These are phyloP conservation scores for Trametopsis cervina DNA, from an alignment of 768 basidiomycete genomes.

Conservation along the genomic window DNA sequence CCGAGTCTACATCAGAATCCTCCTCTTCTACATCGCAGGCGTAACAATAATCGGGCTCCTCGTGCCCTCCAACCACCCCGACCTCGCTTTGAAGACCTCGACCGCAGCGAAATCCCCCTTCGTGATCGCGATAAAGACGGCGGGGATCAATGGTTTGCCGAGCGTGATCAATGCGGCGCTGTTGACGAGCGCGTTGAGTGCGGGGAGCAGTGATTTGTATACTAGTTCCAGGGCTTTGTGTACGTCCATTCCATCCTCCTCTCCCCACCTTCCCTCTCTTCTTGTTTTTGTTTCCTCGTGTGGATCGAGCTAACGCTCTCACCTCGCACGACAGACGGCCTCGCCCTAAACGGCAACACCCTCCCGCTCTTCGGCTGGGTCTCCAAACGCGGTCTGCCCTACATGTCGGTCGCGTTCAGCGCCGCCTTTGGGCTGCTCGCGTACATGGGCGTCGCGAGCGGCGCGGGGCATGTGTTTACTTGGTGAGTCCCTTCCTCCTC, in stretches of 20 bases:
- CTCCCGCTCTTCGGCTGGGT: constrained; percentile 42
- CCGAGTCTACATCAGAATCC: constrained; percentile 45
- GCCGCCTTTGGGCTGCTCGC: constrained; percentile 30
- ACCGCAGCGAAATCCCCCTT: constrained; percentile 46
- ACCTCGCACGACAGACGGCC: constrained; percentile 32
- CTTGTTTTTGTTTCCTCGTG: constrained; percentile 15
- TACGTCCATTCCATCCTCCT: constrained; percentile 10
- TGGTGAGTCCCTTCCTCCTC: constrained; percentile 26
- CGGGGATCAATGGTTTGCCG: constrained; percentile 55
- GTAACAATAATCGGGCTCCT: constrained; percentile 41
- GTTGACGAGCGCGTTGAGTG: constrained; percentile 33
- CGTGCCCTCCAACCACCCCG: constrained; percentile 38
- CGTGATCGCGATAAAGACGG: constrained; percentile 48
- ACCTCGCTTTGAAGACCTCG: constrained; percentile 29
- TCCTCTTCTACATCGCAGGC: constrained; percentile 39
- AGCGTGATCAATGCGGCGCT: constrained; percentile 30
- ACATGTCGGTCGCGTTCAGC: constrained; percentile 28
- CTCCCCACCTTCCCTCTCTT: constrained; percentile 13
- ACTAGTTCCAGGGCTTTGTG: constrained; percentile 33
- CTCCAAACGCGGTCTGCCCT: constrained; percentile 35
- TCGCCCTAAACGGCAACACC: constrained; percentile 46
- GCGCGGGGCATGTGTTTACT: constrained; percentile 33
- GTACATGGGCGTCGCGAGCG: constrained; percentile 32
- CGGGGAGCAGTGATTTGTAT: constrained; percentile 34
- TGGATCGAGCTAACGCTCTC: too few species aligned